phyloP scores from a whole-genome alignment of 257 asterid genomes.

The Lycium ferocissimum region DNA sequence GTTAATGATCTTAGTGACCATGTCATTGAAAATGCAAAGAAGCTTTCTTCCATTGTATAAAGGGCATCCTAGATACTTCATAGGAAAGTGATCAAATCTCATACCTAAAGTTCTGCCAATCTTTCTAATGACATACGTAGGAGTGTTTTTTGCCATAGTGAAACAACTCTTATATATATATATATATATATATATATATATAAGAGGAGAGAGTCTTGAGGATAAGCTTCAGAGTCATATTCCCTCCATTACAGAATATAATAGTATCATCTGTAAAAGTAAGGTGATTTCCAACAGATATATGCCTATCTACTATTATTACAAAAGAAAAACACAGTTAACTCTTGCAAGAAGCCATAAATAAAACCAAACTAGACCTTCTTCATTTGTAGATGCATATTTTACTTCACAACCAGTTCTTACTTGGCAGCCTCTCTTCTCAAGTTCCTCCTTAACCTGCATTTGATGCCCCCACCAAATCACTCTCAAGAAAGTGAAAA shows the following conservation, averaged over 20 bases:
- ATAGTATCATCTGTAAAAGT: too few species aligned
- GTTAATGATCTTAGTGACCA: not conserved
- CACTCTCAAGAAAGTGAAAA: not conserved
- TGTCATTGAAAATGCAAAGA: not conserved
- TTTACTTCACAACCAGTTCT: conserved; percentile 56
- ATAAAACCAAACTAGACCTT: conserved; percentile 51
- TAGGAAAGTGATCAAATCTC: not conserved
- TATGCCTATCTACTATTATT: too few species aligned
- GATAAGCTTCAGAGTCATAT: too few species aligned
- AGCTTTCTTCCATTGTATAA: not conserved
- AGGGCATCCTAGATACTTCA: not conserved
- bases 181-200: too few species aligned
- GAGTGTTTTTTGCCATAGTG: not conserved
- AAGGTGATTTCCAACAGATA: too few species aligned
- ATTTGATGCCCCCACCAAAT: too few species aligned
- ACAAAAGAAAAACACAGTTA: too few species aligned
- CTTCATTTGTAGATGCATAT: conserved; percentile 61
- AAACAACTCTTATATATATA: too few species aligned
- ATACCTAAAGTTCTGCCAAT: not conserved
- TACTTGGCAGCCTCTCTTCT: conserved; percentile 66
- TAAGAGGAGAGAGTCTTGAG: too few species aligned
- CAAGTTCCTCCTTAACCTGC: conserved; percentile 51
- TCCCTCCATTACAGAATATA: too few species aligned
- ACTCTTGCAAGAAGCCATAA: too few species aligned
- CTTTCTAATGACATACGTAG: not conserved